Conservation (phyloP, 352 stramenopile genomes). For the Pythium insidiosum region DNA sequence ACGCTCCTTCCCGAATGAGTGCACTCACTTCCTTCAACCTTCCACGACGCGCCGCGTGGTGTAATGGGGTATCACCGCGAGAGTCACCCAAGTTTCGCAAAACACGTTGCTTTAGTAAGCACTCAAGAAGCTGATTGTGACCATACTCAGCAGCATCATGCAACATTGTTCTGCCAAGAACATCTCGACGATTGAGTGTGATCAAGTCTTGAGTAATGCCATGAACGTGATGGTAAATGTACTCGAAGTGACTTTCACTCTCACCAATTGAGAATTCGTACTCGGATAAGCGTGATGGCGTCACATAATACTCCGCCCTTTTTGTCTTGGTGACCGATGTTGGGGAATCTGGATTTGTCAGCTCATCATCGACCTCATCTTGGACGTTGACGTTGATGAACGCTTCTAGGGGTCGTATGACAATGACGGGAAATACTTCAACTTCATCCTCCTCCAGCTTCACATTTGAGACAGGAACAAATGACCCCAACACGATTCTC, state of each 20-base stretch:
- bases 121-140: constrained; percentile 35
- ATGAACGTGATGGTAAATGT: constrained; percentile 37
- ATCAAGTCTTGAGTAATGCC: constrained; percentile 31
- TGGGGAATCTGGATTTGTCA: not conserved
- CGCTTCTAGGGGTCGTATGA: constrained; percentile 35
- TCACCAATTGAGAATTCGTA: constrained; percentile 51
- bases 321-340: too few species aligned
- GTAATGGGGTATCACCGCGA: constrained; percentile 43
- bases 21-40: constrained; percentile 44
- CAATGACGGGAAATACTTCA: constrained; percentile 54
- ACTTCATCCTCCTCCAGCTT: constrained; percentile 45
- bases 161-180: constrained; percentile 46
- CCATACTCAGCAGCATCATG: constrained; percentile 56
- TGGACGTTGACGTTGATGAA: constrained; percentile 16
- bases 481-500: constrained; percentile 22
- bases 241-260: constrained; percentile 51
- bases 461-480: constrained; percentile 38
- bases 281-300: constrained; percentile 39
- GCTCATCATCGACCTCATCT: not conserved
- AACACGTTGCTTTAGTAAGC: constrained; percentile 36
- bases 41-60: constrained; percentile 37
- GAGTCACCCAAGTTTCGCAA: constrained; percentile 29
- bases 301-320: too few species aligned
- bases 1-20: constrained; percentile 32
- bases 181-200: constrained; percentile 38